Base-by-base conservation (phyloP, 2,329 filamentous ascomycete species). In the Aureobasidium sp. region DNA sequence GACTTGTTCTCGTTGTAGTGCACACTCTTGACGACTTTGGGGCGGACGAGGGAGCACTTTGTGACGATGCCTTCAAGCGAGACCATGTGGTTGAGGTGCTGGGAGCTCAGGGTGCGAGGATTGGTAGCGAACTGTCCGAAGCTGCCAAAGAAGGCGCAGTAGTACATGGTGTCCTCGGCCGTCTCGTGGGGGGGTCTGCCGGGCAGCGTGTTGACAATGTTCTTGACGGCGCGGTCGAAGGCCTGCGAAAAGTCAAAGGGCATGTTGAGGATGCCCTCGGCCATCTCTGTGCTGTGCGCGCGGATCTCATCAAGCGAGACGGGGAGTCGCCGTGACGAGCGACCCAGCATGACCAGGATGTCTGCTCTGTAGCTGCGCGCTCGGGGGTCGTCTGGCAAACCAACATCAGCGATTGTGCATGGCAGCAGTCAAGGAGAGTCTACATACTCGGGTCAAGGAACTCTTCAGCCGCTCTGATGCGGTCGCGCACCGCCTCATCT, bases 31-130 rank as follows among this genome's bases (percentile, higher is more conserved):
- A 97, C 87, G n/a, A 99, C 86, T 77, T 99, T 99, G 12, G 94
- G 94, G 62, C 95, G 85, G 65, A 99, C 96, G 22, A 99, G 82
- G 27, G 92, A 97, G 77, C 91, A 96, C 74, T 94, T 89, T 39
- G 94, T 99, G 45, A 99, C 94, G 70, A 99, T 99, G 51, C 94
- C 94, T 76, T 99, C 94, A 57, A 99, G 82, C 3, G 92, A 96
- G 15, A 99, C 90, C 92, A 99, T 97, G 71, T 90, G 87, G 75
- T 99, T 99, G 62, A 99, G 83, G 70, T 96, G 90, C 44, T 86
- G 82, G 2, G 93, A 97, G 56, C 90, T 90, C 34, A 99, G 79
- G 0, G 94, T 97, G 68, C 94, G 86, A 44, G 94, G 94, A 71
- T 97, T 99, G 82, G 92, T 97, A 14, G 92, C 84, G 73, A 90